Conservation (phyloP, 371 early-diverging fungal species). For the Phascolomyces articulosus region DNA sequence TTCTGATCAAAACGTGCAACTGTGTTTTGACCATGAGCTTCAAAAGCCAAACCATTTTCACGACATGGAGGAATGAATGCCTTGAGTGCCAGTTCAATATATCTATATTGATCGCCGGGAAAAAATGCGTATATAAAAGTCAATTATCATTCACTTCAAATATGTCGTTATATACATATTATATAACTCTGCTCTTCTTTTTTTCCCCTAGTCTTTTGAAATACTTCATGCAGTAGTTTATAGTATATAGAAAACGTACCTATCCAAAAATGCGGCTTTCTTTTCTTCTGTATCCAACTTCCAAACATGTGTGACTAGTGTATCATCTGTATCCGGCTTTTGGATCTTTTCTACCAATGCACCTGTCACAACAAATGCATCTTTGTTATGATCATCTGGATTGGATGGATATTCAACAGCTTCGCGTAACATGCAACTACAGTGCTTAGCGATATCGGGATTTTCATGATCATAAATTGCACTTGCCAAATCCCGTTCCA, state of each 20-base stretch:
- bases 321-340: conserved; percentile 48
- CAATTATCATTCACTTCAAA: background rate
- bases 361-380: conserved; percentile 64
- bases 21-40: conserved; percentile 75
- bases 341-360: conserved; percentile 64
- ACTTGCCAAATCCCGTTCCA: conserved; percentile 62
- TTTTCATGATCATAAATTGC: conserved; percentile 54
- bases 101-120: conserved; percentile 12
- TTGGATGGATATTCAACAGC: conserved; percentile 41
- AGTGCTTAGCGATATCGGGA: conserved; percentile 68
- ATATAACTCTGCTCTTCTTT: too few relatives aligned
- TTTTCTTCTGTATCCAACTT: conserved; percentile 54
- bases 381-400: conserved; percentile 38
- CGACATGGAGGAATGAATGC: conserved; percentile 69
- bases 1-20: conserved; percentile 61
- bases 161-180: too few relatives aligned
- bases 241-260: too few relatives aligned
- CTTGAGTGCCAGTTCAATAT: conserved; percentile 52
- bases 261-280: conserved; percentile 56
- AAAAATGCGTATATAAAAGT: background rate
- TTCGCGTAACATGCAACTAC: conserved; percentile 67
- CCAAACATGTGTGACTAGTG: conserved; percentile 56
- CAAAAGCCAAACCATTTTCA: conserved; percentile 72
- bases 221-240: too few relatives aligned
- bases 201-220: too few relatives aligned